Conservation (phyloP, 257 asterid species). For the Solanum acaule region DNA sequence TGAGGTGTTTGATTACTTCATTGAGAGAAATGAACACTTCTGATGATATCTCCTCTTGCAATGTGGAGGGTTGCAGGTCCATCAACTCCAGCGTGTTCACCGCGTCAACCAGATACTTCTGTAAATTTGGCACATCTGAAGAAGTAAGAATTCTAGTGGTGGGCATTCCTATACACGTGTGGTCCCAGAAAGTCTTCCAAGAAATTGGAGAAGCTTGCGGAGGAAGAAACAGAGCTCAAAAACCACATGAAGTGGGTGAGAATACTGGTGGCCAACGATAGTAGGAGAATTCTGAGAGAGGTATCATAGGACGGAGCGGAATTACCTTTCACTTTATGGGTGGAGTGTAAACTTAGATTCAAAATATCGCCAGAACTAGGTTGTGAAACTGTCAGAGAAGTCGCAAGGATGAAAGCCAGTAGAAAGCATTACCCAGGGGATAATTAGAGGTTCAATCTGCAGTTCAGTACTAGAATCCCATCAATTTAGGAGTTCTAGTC, state of each 20-base stretch:
- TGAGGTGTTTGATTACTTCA: conserved; percentile 38
- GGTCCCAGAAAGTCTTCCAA: neutral
- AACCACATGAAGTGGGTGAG: neutral
- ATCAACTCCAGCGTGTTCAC: conserved; percentile 30
- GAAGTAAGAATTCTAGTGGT: neutral
- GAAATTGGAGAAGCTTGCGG: neutral
- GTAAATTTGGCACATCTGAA: neutral
- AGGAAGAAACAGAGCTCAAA: neutral
- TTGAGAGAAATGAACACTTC: conserved; percentile 23
- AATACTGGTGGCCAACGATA: neutral
- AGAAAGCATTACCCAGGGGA: neutral
- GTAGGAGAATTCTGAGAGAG: neutral
- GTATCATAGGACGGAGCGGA: neutral
- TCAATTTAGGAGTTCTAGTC: neutral
- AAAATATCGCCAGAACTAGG: neutral
- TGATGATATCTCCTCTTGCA: conserved; percentile 27
- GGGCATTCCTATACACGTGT: neutral
- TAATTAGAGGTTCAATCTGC: neutral
- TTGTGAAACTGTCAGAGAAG: neutral
- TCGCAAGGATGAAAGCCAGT: neutral
- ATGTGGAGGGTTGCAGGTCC: conserved; percentile 47
- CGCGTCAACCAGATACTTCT: conserved; percentile 28
- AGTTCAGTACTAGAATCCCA: neutral
- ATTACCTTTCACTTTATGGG: neutral
- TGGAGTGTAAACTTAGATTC: neutral